Evolutionary conservation across 208 protist species (phyloP).

Genomic region (Trypanosoma congolense): DNA sequence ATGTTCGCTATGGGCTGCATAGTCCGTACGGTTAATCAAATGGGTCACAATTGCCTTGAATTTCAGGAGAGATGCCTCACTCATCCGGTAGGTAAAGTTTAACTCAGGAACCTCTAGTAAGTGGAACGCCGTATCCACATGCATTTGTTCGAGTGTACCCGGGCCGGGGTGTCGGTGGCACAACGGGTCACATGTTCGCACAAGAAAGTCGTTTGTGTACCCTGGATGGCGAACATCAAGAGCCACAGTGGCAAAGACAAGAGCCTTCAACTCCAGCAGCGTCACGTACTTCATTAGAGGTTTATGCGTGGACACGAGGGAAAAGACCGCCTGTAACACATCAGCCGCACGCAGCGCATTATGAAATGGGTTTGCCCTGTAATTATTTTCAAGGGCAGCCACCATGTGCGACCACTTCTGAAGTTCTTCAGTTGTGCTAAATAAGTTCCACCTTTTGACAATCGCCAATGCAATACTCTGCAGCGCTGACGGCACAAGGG

Average conservation of each 20-base stretch:
- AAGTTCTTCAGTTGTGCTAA: slow-evolving; percentile 19
- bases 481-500: slow-evolving; percentile 37
- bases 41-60: slow-evolving; percentile 54
- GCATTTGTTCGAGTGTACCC: slow-evolving; percentile 71
- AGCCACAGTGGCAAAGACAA: slow-evolving; percentile 52
- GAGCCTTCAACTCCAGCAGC: slow-evolving; percentile 49
- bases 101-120: slow-evolving; percentile 38
- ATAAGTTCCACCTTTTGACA: slow-evolving; percentile 47
- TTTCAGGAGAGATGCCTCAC: slow-evolving; percentile 41
- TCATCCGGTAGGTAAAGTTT: slow-evolving; percentile 56
- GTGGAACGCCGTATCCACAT: slow-evolving; percentile 58
- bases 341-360: slow-evolving; percentile 72
- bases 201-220: slow-evolving; percentile 48
- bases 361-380: slow-evolving; percentile 73
- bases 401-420: slow-evolving; percentile 37
- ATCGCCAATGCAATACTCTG: slow-evolving; percentile 40
- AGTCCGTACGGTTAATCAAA: slow-evolving; percentile 64
- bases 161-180: slow-evolving; percentile 46
- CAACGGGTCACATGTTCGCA: slow-evolving; percentile 43
- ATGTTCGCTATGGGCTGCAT: slow-evolving; percentile 34
- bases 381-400: slow-evolving; percentile 62
- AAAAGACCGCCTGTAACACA: slow-evolving; percentile 55
- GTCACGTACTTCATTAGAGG: slow-evolving; percentile 45
- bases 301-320: slow-evolving; percentile 32
- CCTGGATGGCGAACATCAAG: slow-evolving; percentile 81